A percentile compares a stretch with the other conserved stretches of the same genome.
phyloP scores from a whole-genome alignment of 768 basidiomycete species.

The Mycena leptocephala region DNA sequence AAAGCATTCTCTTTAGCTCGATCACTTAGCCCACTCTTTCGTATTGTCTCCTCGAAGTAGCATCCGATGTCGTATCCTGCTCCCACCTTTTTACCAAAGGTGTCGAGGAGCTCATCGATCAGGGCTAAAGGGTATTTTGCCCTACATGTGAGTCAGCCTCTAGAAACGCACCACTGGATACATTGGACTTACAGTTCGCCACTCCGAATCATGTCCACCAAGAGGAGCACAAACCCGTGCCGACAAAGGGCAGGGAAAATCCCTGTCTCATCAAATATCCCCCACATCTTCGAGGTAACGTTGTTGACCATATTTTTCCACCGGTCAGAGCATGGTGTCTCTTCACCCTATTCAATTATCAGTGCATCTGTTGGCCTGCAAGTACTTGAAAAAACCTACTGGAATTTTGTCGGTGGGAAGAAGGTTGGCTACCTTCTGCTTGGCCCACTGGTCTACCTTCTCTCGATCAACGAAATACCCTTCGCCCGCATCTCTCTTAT shows the following conservation, averaged over 20 bases:
- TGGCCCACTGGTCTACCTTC: too few relatives aligned
- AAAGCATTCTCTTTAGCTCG: too few relatives aligned
- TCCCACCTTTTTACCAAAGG: constrained; percentile 34
- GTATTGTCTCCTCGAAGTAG: neutral
- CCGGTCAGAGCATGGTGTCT: too few relatives aligned
- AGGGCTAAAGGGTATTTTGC: neutral
- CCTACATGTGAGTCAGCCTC: neutral
- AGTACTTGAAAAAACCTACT: too few relatives aligned
- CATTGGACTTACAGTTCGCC: constrained; percentile 13
- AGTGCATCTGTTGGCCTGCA: too few relatives aligned
- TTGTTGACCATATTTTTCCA: constrained; percentile 31
- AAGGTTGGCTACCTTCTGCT: too few relatives aligned
- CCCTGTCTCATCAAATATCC: constrained; percentile 39
- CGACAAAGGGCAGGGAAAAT: constrained; percentile 41
- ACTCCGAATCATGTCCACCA: constrained; percentile 42
- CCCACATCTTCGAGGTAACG: constrained; percentile 30
- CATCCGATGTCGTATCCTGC: neutral
- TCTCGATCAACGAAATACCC: too few relatives aligned
- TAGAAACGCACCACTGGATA: neutral
- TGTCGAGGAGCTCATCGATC: neutral
- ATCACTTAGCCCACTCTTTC: too few relatives aligned
- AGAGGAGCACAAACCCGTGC: constrained; percentile 39
- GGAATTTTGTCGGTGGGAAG: too few relatives aligned
- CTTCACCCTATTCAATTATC: too few relatives aligned
- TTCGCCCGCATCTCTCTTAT: too few relatives aligned